These are phyloP conservation scores for Epichloe typhina DNA, from an alignment of 2,329 filamentous ascomycete species.

Conservation along the genomic window DNA sequence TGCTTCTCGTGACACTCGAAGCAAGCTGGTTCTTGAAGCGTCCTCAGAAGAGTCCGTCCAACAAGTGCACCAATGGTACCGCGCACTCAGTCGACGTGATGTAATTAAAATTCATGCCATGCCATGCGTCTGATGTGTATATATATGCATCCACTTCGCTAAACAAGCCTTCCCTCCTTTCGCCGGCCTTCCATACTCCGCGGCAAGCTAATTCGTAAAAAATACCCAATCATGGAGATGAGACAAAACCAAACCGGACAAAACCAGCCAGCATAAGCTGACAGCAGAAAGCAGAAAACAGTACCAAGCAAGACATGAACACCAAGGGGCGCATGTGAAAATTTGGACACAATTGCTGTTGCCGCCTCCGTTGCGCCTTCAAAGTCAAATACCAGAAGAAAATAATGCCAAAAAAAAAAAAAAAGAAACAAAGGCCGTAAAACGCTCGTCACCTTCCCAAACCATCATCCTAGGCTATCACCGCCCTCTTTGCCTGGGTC, in stretches of 20 bases:
- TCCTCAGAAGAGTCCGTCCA: too few species aligned
- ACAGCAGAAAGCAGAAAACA: slow-evolving; percentile 2
- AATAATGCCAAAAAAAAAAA: neutral
- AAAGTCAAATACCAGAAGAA: neutral
- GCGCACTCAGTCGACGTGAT: neutral
- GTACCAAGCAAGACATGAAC: neutral
- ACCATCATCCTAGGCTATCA: too few species aligned
- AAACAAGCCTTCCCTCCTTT: neutral
- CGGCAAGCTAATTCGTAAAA: too few species aligned
- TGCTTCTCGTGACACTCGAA: too few species aligned
- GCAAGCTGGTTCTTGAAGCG: too few species aligned
- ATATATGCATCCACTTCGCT: slow-evolving; percentile 3
- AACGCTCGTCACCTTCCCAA: neutral
- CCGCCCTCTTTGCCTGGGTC: too few species aligned
- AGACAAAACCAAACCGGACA: neutral
- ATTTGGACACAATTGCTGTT: neutral
- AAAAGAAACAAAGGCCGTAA: neutral
- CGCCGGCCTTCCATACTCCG: too few species aligned
- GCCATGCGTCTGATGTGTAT: slow-evolving; percentile 3
- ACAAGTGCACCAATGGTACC: too few species aligned
- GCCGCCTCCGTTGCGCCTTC: slow-evolving; percentile 1
- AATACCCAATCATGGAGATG: slow-evolving; percentile 9
- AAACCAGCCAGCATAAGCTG: slow-evolving; percentile 3
- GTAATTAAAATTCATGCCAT: slow-evolving; percentile 6
- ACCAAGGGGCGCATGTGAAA: neutral